Base-by-base conservation (phyloP, 1,139 yeast genomes). In the Scheffersomyces insectosa region DNA sequence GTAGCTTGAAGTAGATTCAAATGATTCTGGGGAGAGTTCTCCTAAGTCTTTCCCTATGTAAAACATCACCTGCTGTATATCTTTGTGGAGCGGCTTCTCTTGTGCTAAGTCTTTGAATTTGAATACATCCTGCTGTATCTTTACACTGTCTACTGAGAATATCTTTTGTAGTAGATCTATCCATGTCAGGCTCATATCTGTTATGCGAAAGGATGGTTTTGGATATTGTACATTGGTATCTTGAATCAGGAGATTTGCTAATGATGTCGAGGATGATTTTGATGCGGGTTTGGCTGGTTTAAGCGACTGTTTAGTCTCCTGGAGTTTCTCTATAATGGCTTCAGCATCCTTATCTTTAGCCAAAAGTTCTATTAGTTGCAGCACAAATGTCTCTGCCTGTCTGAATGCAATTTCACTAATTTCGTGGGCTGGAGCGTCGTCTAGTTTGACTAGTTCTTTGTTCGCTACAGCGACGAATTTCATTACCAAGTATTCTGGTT, bases 401-500 rank as follows among this genome's bases (percentile, higher is more conserved):
- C 66, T 61, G 51, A 80, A 82, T 0, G 83, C 77, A 28, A 70
- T 65, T 2, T 66, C 60, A 45, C 78, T 75, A 30, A 73, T 63
- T 36, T 79, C 77, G 28, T 42, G 38, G 2, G 60, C 65, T 4
- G 72, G 72, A n/a, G 61, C 52, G 34, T 63, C 59, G 1, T 79
- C 78, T 33, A 79, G 51, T 49, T 82, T 82, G 40, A 70, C 72
- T 32, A 85, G 60, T 58, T 85, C 91, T 51, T 80, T 83, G 44
- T 82, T 80, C 7, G 88, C 82, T 45, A 80, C 74, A 20, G 83
- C 75, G 15, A 85, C 79, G 59, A 86, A 88, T 58, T 77, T 72
- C 70, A 84, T 78, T 7, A 87, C 77, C 41, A 87, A 65, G 44
- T 82, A 85, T 50, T 85, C 91, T 1, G 83, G 79, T 31, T 79